Evolutionary conservation across 2,329 filamentous ascomycete genomes (phyloP).

Genomic region (Diaporthe aspalathi): DNA sequence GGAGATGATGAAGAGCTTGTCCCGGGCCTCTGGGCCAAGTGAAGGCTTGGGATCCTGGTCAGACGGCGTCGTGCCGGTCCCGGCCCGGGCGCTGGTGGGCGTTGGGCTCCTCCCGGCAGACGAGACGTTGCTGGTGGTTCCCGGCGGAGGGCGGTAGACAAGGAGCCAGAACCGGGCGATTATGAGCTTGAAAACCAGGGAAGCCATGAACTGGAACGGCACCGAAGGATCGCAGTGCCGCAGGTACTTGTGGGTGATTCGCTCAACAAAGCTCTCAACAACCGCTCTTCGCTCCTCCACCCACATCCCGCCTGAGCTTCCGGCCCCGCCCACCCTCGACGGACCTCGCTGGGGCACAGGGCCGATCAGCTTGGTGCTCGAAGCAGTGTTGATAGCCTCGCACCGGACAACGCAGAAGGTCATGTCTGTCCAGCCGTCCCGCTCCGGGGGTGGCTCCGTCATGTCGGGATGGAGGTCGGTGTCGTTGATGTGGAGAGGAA

Average conservation of each 20-base stretch:
- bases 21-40: conserved; percentile 54
- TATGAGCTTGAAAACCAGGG: conserved; percentile 27
- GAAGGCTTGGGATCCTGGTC: background rate
- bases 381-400: conserved; percentile 46
- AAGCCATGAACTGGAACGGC: conserved; percentile 5
- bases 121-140: background rate
- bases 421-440: conserved; percentile 63
- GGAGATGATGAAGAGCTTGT: conserved; percentile 77
- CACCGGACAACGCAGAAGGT: conserved; percentile 53
- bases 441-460: conserved; percentile 55
- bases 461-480: conserved; percentile 57
- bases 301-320: background rate
- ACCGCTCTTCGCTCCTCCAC: conserved; percentile 8
- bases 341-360: conserved; percentile 2
- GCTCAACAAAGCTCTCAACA: conserved; percentile 14
- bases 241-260: conserved; percentile 20
- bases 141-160: conserved; percentile 9
- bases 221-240: conserved; percentile 20
- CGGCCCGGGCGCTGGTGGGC: background rate
- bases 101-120: background rate
- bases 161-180: conserved; percentile 34
- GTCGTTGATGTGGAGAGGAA: conserved; percentile 66
- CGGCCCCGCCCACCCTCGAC: background rate
- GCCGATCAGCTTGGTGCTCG: conserved; percentile 17
- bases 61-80: background rate